These are phyloP conservation scores for Coemansia sp. DNA, from an alignment of 192 early-diverging fungal species.

Conservation along the genomic window DNA sequence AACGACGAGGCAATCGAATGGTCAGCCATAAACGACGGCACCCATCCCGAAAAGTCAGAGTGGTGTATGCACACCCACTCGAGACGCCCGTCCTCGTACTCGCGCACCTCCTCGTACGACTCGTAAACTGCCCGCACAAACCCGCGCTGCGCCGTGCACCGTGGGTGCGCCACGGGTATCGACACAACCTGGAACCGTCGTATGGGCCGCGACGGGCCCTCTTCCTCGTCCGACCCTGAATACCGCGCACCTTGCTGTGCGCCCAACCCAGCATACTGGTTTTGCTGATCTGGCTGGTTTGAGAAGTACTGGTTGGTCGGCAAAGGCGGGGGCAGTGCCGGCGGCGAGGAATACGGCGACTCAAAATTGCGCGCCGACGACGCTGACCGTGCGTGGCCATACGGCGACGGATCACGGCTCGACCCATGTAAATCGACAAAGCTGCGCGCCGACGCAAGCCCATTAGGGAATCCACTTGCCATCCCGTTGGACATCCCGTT, in stretches of 20 bases:
- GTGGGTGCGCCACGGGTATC: conserved; percentile 18
- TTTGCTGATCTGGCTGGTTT: neutral
- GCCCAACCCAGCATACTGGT: conserved; percentile 17
- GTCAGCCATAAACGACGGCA: conserved; percentile 40
- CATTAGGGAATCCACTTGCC: too few species aligned
- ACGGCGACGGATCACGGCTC: neutral
- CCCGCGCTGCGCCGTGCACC: conserved; percentile 26
- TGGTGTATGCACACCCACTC: conserved; percentile 47
- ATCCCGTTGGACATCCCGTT: too few species aligned
- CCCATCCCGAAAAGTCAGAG: conserved; percentile 45
- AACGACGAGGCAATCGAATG: conserved; percentile 34
- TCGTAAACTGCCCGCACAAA: conserved; percentile 41
- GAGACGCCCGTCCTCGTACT: conserved; percentile 27
- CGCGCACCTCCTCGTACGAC: conserved; percentile 42
- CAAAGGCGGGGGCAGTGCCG: neutral
- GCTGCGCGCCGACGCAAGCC: neutral
- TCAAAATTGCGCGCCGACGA: neutral
- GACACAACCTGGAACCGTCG: conserved; percentile 40
- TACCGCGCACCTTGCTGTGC: conserved; percentile 2
- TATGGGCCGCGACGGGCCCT: neutral
- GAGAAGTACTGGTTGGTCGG: neutral
- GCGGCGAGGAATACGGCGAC: neutral
- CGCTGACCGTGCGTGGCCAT: neutral
- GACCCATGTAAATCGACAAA: conserved; percentile 3
- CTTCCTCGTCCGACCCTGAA: neutral